These are phyloP conservation scores for Salvia sclarea DNA, from an alignment of 305 asterid genomes.

Conservation along the genomic window DNA sequence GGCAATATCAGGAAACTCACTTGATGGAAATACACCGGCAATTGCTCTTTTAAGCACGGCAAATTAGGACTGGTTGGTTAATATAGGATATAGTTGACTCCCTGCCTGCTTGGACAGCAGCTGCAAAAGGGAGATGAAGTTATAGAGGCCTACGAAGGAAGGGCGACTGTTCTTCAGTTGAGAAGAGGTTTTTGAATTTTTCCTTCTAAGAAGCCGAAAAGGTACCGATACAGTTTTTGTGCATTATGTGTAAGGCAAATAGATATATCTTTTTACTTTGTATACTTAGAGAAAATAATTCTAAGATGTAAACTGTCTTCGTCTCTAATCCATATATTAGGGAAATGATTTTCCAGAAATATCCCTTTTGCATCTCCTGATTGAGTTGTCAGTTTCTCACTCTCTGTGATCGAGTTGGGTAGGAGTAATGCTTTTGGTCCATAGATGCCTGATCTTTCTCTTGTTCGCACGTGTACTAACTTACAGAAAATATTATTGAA, in stretches of 20 bases:
- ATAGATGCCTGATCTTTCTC: too few relatives aligned
- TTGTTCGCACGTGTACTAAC: too few relatives aligned
- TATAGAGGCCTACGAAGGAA: neutral
- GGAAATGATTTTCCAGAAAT: neutral
- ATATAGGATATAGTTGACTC: conserved; percentile 10
- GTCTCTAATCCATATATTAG: neutral
- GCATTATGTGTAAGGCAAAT: neutral
- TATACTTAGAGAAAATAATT: neutral
- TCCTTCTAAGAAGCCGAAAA: conserved; percentile 35
- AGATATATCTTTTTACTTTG: neutral
- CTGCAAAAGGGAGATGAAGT: neutral
- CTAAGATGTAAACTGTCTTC: neutral
- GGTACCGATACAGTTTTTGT: neutral
- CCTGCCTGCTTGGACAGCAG: neutral
- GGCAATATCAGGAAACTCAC: conserved; percentile 50
- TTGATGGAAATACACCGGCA: conserved; percentile 54
- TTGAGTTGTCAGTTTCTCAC: too few relatives aligned
- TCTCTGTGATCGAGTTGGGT: too few relatives aligned
- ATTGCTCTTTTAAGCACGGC: conserved; percentile 46
- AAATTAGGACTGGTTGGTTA: conserved; percentile 37
- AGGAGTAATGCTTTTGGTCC: too few relatives aligned
- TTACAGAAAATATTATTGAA: too few relatives aligned
- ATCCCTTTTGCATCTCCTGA: neutral
- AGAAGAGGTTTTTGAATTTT: conserved; percentile 37
- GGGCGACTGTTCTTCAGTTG: conserved; percentile 20